A percentile compares a stretch with the other conserved stretches of the same genome.
These are phyloP conservation scores for Penicillium sclerotiorum DNA, from an alignment of 2,329 filamentous ascomycete genomes.

Conservation along the genomic window DNA sequence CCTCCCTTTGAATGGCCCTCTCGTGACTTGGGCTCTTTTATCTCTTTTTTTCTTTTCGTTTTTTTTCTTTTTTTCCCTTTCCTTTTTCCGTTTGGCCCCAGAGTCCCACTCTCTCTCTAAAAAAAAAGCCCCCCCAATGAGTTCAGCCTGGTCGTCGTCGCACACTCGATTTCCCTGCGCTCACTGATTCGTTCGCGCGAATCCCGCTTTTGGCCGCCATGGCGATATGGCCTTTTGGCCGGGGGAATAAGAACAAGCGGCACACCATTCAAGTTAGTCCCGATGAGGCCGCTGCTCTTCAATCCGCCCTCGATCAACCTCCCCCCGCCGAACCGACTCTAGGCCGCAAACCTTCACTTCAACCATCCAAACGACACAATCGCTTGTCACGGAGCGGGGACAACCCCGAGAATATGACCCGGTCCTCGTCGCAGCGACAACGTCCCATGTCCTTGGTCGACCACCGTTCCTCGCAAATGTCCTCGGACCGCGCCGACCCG, in stretches of 20 bases:
- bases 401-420: slow-evolving; percentile 23
- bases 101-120: not conserved
- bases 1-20: too few relatives aligned
- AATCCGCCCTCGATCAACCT: slow-evolving; percentile 36
- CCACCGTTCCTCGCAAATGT: slow-evolving; percentile 25
- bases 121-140: slow-evolving; percentile 28
- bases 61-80: not conserved
- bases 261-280: slow-evolving; percentile 60
- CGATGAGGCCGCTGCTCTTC: slow-evolving; percentile 49
- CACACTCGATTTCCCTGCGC: slow-evolving; percentile 13
- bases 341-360: slow-evolving; percentile 36
- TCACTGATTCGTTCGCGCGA: slow-evolving; percentile 23
- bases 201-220: slow-evolving; percentile 50
- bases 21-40: slow-evolving; percentile 3
- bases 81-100: slow-evolving; percentile 8
- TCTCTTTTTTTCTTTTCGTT: slow-evolving; percentile 2
- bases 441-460: slow-evolving; percentile 22
- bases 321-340: slow-evolving; percentile 28
- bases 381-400: slow-evolving; percentile 29
- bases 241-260: slow-evolving; percentile 64
- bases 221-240: slow-evolving; percentile 83
- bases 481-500: slow-evolving; percentile 20
- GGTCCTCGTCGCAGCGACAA: slow-evolving; percentile 13
- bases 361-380: slow-evolving; percentile 37
- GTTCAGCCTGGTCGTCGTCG: slow-evolving; percentile 20